Base-by-base conservation (phyloP, 768 basidiomycete species). In the Trametes sanguinea region DNA sequence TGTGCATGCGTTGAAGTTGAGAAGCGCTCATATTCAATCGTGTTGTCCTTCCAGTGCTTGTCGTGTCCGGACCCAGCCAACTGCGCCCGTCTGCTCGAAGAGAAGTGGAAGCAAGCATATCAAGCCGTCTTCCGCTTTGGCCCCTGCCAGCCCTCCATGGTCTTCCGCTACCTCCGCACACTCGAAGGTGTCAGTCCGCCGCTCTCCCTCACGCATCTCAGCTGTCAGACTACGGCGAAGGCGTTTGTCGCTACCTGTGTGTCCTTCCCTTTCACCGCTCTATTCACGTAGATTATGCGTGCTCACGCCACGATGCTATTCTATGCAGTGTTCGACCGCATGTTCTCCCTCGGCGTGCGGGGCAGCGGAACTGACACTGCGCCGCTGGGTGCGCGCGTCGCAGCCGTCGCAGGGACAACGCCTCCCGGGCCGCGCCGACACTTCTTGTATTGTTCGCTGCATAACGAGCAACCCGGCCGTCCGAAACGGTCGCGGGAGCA, bases 31-130 rank as follows among this genome's bases (percentile, higher is more conserved):
- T 22, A 1, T 22, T 22, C 22, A 22, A 22, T 22, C 22, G 22
- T 22, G 22, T 22, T 6, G 4, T 13, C 1, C 43, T 45, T 54
- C 14, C 68, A 95, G 94, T 93, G 92, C 62, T 71, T 83, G 2
- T 87, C 92, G 6, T 98, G 95, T 71, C 92, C 92, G 9, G 95
- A 98, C 64, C 76, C 92, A 6, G 46, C 80, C 0, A 81, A 74
- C 16, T 98, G 95, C 71, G 95, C 95, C 16, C 85, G 88, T 11
- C 75, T 91, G 4, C 81, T 97, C 7, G 94, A 96, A 67, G 95
- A 98, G 62, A 96, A 95, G 72, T 98, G 94, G 94, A 79, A 86
- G 44, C 91, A 92, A 68, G 94, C 92, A 0, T 95, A 95, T 69
- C 83, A 87, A 45, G 85, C 92, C 17, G 88, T 94, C 7, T 92